These are phyloP conservation scores for Naganishia friedmannii DNA, from an alignment of 768 basidiomycete species.

Conservation along the genomic window DNA sequence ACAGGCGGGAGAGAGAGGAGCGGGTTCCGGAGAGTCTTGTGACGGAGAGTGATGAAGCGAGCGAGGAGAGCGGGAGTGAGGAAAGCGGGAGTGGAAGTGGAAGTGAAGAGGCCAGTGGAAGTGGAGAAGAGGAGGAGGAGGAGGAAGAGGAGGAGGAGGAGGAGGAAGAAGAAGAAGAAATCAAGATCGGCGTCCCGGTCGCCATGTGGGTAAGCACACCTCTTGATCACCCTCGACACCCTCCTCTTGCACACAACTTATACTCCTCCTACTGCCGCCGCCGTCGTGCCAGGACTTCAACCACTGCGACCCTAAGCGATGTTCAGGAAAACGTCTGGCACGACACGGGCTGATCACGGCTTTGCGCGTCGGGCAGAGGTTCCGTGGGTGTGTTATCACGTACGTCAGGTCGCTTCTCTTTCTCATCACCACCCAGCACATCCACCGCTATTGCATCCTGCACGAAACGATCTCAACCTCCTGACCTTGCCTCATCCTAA, in stretches of 20 bases:
- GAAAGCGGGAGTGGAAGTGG: constrained; percentile 10
- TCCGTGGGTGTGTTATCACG: constrained; percentile 91
- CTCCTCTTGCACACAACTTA: not conserved
- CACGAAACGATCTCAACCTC: too few species aligned
- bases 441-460: too few species aligned
- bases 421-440: too few species aligned
- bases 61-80: constrained; percentile 25
- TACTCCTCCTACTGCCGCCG: too few species aligned
- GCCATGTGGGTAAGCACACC: constrained; percentile 85
- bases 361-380: constrained; percentile 76
- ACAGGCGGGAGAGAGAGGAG: constrained; percentile 28
- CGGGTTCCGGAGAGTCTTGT: constrained; percentile 33
- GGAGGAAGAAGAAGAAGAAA: constrained; percentile 49
- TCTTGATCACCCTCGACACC: constrained; percentile 8
- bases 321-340: constrained; percentile 84
- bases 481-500: too few species aligned
- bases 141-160: constrained; percentile 54
- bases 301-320: constrained; percentile 88
- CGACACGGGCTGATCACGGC: constrained; percentile 79
- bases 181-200: constrained; percentile 62
- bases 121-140: constrained; percentile 25
- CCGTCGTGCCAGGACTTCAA: constrained; percentile 72
- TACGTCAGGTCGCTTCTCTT: constrained; percentile 55
- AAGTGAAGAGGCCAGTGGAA: constrained; percentile 9
- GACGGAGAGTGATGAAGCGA: constrained; percentile 25